Evolutionary conservation across 2,329 filamentous ascomycete genomes (phyloP).

Genomic region (Tolypocladium ovalisporum): DNA sequence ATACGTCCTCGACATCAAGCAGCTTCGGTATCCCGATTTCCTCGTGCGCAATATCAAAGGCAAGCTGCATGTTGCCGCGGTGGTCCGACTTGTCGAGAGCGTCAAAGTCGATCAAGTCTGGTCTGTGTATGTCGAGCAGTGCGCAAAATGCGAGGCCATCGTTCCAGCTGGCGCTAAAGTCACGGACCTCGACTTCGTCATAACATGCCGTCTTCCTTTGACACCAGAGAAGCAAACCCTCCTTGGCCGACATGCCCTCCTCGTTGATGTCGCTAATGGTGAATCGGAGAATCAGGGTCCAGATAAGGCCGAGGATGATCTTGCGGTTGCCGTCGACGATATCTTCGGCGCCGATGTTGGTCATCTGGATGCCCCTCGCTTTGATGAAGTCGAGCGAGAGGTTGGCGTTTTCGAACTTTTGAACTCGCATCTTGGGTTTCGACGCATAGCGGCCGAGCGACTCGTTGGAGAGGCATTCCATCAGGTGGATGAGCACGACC

Average conservation of each 20-base stretch:
- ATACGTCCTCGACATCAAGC: conserved; percentile 95
- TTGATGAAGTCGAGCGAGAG: conserved; percentile 90
- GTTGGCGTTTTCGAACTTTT: conserved; percentile 97
- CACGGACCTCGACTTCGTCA: conserved; percentile 87
- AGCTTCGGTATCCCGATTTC: conserved; percentile 96
- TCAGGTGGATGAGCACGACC: conserved; percentile 91
- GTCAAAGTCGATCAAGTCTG: conserved; percentile 95
- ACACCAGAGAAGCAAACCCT: conserved; percentile 91
- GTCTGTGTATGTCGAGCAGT: conserved; percentile 89
- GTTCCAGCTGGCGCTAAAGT: conserved; percentile 96
- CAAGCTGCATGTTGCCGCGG: conserved; percentile 92
- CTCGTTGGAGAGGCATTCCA: conserved; percentile 91
- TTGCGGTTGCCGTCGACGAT: conserved; percentile 96
- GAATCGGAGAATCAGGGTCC: conserved; percentile 95
- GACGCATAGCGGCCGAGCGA: conserved; percentile 94
- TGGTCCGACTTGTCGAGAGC: conserved; percentile 88
- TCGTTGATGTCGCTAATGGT: conserved; percentile 98
- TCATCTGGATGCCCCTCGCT: conserved; percentile 85
- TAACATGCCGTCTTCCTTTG: conserved; percentile 98
- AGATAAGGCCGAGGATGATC: conserved; percentile 94
- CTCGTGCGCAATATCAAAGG: conserved; percentile 90
- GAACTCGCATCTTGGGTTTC: conserved; percentile 89
- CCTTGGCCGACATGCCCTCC: conserved; percentile 95
- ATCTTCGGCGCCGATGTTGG: conserved; percentile 96
- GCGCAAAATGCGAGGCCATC: conserved; percentile 95